phyloP scores from a whole-genome alignment of 2,329 filamentous ascomycete species.

The Phaeosphaeria sp. region DNA sequence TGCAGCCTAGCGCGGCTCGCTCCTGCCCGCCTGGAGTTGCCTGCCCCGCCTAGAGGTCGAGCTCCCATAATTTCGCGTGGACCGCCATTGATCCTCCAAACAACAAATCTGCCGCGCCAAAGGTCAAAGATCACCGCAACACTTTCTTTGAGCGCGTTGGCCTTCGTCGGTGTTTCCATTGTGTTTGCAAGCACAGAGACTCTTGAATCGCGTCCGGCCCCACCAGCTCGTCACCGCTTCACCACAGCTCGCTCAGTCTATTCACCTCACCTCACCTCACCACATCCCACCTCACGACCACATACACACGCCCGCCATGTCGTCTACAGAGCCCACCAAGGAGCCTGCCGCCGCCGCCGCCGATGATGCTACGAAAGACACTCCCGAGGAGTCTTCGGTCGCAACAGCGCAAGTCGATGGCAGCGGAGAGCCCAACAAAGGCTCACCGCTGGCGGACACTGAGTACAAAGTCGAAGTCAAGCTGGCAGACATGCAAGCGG shows the following conservation, averaged over 20 bases:
- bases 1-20: constrained; percentile 29
- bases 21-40: constrained; percentile 22
- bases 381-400: constrained; percentile 15
- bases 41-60: constrained; percentile 33
- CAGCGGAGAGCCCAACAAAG: constrained; percentile 48
- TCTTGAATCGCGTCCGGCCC: neutral
- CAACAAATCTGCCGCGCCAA: neutral
- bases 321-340: constrained; percentile 20
- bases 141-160: neutral
- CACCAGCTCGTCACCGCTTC: neutral
- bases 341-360: constrained; percentile 5
- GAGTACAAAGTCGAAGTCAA: constrained; percentile 92
- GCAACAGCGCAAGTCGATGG: constrained; percentile 55
- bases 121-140: neutral
- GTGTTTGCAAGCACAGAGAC: neutral
- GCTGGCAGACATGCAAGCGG: constrained; percentile 85
- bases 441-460: constrained; percentile 66
- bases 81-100: constrained; percentile 3
- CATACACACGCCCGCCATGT: constrained; percentile 11
- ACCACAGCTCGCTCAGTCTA: neutral
- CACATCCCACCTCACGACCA: neutral
- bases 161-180: neutral
- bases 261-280: neutral
- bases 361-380: constrained; percentile 10
- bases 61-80: constrained; percentile 14